Percentiles rank a stretch among this genome's conserved stretches.
Evolutionary conservation across 2,329 filamentous ascomycete genomes (phyloP).

Genomic region (Colletotrichum cereale): DNA sequence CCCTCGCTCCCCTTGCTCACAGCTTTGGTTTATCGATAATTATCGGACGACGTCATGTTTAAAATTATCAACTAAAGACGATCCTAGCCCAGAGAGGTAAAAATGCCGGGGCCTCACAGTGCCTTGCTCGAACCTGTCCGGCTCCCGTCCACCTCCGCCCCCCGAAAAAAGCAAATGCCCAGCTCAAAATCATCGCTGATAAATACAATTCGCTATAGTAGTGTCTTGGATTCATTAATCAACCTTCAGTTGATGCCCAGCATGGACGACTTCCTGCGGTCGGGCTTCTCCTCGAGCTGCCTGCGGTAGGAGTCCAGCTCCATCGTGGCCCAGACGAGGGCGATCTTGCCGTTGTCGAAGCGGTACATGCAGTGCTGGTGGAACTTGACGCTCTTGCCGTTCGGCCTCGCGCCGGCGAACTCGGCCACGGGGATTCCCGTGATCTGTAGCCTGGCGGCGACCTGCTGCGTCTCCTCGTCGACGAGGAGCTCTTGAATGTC

Average conservation of each 20-base stretch:
- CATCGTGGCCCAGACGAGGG: slow-evolving; percentile 50
- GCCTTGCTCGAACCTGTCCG: background rate
- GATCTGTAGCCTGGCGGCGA: slow-evolving; percentile 49
- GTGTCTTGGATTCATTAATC: background rate
- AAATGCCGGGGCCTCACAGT: background rate
- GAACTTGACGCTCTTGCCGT: slow-evolving; percentile 47
- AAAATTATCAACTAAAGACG: background rate
- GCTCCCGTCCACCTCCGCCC: background rate
- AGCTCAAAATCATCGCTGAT: background rate
- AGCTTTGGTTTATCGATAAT: background rate
- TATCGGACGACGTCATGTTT: too few relatives aligned
- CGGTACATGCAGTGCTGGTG: slow-evolving; percentile 52
- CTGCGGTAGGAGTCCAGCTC: slow-evolving; percentile 47
- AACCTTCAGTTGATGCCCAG: slow-evolving; percentile 29
- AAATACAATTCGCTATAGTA: background rate
- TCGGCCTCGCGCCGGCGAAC: slow-evolving; percentile 47
- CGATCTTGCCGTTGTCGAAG: slow-evolving; percentile 50
- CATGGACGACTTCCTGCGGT: slow-evolving; percentile 29
- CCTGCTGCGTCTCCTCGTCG: slow-evolving; percentile 48
- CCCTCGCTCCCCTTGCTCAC: background rate
- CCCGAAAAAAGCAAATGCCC: background rate
- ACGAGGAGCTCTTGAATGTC: slow-evolving; percentile 46
- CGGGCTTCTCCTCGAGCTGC: slow-evolving; percentile 16
- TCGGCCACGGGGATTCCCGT: slow-evolving; percentile 46
- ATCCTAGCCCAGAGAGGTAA: background rate